phyloP scores from a whole-genome alignment of 768 basidiomycete genomes.

The Leccinellum rugosiceps region DNA sequence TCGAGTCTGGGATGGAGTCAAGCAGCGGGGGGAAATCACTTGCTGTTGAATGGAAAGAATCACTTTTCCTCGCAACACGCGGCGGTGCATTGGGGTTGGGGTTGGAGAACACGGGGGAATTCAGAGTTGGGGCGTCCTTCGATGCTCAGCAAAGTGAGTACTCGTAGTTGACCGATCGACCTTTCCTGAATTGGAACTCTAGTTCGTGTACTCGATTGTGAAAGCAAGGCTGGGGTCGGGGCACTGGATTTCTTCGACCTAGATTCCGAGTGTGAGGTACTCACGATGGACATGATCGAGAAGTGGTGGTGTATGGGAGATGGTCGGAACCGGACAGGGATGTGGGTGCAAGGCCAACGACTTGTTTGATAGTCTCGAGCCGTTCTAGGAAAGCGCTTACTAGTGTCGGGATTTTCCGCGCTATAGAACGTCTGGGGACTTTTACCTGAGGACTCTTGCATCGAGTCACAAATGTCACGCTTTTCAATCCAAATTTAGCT shows the following conservation, averaged over 20 bases:
- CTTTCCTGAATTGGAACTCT: neutral
- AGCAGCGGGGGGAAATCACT: slow-evolving; percentile 25
- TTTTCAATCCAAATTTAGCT: neutral
- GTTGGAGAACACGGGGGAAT: slow-evolving; percentile 49
- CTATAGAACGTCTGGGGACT: neutral
- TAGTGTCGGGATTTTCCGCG: neutral
- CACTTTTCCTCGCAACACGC: slow-evolving; percentile 75
- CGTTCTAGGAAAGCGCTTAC: neutral
- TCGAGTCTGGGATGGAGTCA: slow-evolving; percentile 4
- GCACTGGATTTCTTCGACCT: slow-evolving; percentile 68
- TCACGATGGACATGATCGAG: slow-evolving; percentile 60
- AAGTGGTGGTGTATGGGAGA: slow-evolving; percentile 92
- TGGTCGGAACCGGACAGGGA: slow-evolving; percentile 53
- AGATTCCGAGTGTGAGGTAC: slow-evolving; percentile 5
- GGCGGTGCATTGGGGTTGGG: slow-evolving; percentile 75
- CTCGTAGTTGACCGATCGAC: neutral
- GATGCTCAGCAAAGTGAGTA: slow-evolving; percentile 74
- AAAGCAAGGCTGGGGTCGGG: slow-evolving; percentile 47
- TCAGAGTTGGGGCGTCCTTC: slow-evolving; percentile 61
- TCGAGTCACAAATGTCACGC: neutral
- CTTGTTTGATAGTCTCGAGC: slow-evolving; percentile 2
- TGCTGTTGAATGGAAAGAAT: slow-evolving; percentile 76
- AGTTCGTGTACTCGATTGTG: slow-evolving; percentile 50
- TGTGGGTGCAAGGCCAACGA: slow-evolving; percentile 76
- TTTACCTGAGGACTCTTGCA: neutral